Conservation (phyloP, 2,329 filamentous ascomycete genomes). For the Colletotrichum tabaci region DNA sequence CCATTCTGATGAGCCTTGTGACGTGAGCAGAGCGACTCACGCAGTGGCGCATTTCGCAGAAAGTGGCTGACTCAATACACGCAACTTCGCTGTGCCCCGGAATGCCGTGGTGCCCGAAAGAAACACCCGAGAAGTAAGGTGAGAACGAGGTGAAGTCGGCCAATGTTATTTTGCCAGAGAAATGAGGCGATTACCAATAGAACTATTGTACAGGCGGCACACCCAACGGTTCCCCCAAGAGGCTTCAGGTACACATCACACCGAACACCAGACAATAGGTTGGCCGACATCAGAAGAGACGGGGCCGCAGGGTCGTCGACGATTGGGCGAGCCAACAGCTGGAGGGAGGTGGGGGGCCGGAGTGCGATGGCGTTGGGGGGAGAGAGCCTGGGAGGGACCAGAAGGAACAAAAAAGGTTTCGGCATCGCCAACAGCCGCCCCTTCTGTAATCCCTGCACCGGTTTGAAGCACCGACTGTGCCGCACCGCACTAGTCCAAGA, state of each 20-base stretch:
- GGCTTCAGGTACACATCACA: conserved; percentile 20
- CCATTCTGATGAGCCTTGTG: conserved; percentile 10
- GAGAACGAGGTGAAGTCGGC: background rate
- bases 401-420: conserved; percentile 39
- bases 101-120: background rate
- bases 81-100: background rate
- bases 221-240: conserved; percentile 20
- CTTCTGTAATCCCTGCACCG: conserved; percentile 38
- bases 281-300: conserved; percentile 24
- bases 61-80: conserved; percentile 32
- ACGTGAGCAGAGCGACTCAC: conserved; percentile 8
- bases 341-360: conserved; percentile 4
- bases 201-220: conserved; percentile 12
- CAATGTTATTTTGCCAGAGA: conserved; percentile 4
- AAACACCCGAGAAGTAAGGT: background rate
- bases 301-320: conserved; percentile 4
- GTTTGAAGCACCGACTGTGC: conserved; percentile 43
- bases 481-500: conserved; percentile 22
- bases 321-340: background rate
- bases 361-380: background rate
- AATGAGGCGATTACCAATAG: conserved; percentile 30
- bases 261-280: conserved; percentile 1
- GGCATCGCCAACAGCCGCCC: conserved; percentile 39
- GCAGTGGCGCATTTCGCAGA: conserved; percentile 12
- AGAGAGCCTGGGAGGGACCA: too few species aligned